A percentile compares a stretch with the other conserved stretches of the same genome.
Evolutionary conservation across 1,284 basidiomycete species (phyloP).

Genomic region (Gymnopus androsaceus): DNA sequence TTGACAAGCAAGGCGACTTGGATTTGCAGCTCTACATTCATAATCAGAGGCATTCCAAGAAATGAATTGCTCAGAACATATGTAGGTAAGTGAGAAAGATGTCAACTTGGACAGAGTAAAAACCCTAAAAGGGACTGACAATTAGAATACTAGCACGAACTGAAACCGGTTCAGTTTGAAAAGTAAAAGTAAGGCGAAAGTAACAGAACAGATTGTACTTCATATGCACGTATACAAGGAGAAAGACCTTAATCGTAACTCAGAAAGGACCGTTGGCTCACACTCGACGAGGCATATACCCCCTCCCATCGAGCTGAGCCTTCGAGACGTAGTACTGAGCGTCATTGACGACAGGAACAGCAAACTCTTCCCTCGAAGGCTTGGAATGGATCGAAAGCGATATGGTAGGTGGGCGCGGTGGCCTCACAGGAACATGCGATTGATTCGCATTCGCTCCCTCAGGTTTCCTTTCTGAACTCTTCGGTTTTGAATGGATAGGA

Average conservation of each 20-base stretch:
- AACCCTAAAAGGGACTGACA: too few species aligned
- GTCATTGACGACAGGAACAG: not conserved
- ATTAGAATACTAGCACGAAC: too few species aligned
- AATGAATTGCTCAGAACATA: too few species aligned
- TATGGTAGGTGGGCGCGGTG: constrained; percentile 1
- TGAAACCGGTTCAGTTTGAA: too few species aligned
- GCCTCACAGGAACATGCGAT: not conserved
- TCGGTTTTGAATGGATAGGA: not conserved
- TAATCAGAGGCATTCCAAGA: too few species aligned
- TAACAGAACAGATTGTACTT: too few species aligned
- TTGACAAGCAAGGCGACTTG: too few species aligned
- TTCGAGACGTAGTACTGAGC: not conserved
- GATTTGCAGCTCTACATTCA: too few species aligned
- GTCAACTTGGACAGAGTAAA: not conserved
- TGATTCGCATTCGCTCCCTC: not conserved
- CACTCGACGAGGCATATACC: constrained; percentile 2
- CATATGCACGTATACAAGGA: too few species aligned
- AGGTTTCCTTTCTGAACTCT: not conserved
- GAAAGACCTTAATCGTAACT: not conserved
- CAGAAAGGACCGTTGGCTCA: not conserved
- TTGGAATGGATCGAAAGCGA: constrained; percentile 3
- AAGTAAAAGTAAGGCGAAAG: too few species aligned
- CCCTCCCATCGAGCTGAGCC: not conserved
- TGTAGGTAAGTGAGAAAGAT: too few species aligned
- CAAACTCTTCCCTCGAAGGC: not conserved